These are phyloP conservation scores for Malassezia sp. DNA, from an alignment of 1,284 basidiomycete genomes.

Conservation along the genomic window DNA sequence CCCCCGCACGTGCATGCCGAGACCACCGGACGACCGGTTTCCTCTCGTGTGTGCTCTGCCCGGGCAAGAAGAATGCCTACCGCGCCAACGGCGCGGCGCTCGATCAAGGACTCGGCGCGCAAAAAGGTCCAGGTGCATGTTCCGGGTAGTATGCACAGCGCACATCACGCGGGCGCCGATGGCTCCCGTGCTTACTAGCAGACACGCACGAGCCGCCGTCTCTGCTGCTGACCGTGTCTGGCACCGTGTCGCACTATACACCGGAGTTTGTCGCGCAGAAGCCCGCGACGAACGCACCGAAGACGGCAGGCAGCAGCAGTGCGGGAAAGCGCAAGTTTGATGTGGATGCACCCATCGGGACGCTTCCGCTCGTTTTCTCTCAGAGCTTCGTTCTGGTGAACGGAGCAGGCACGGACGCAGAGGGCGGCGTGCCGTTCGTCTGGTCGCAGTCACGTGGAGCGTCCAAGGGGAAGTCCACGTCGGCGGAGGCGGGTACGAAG, in stretches of 20 bases:
- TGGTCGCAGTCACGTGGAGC: conserved; percentile 4
- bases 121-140: conserved; percentile 10
- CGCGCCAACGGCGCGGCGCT: conserved; percentile 1
- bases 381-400: conserved; percentile 39
- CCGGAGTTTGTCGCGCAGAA: conserved; percentile 29
- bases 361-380: conserved; percentile 29
- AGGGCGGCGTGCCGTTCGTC: conserved; percentile 18
- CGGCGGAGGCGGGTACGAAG: neutral
- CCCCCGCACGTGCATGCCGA: conserved; percentile 4
- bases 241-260: conserved; percentile 40
- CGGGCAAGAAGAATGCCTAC: conserved; percentile 4
- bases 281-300: conserved; percentile 27
- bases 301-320: conserved; percentile 21
- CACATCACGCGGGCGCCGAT: conserved; percentile 13
- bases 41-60: neutral
- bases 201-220: conserved; percentile 23
- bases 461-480: conserved; percentile 14
- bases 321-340: conserved; percentile 27
- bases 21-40: too few relatives aligned
- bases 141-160: conserved; percentile 39
- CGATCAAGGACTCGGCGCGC: conserved; percentile 16
- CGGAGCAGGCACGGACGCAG: conserved; percentile 10
- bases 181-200: neutral
- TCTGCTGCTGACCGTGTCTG: conserved; percentile 29
- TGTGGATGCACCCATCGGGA: conserved; percentile 28